phyloP scores from a whole-genome alignment of 1,284 basidiomycete species.

The Polyporus tsugae region DNA sequence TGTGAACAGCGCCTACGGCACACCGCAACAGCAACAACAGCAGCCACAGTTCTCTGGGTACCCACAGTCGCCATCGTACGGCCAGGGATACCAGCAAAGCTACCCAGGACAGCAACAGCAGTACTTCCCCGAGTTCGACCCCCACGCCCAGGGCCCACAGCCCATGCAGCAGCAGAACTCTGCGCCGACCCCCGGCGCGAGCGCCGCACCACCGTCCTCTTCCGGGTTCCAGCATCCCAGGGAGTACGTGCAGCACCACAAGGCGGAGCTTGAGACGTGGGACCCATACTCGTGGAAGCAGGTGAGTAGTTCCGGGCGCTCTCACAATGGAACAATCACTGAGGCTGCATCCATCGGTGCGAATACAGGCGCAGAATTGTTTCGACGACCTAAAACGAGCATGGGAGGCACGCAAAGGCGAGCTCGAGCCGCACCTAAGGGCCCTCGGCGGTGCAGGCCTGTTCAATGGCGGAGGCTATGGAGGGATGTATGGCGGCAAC shows the following conservation, averaged over 20 bases:
- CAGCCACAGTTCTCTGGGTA: slow-evolving; percentile 35
- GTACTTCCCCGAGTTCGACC: slow-evolving; percentile 48
- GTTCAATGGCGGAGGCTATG: slow-evolving; percentile 41
- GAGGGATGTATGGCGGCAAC: slow-evolving; percentile 38
- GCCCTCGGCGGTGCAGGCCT: slow-evolving; percentile 42
- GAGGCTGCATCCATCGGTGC: neutral
- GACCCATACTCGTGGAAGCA: slow-evolving; percentile 50
- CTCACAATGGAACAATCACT: neutral
- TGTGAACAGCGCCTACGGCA: slow-evolving; percentile 31
- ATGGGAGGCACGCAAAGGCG: slow-evolving; percentile 43
- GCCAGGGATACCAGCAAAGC: slow-evolving; percentile 36
- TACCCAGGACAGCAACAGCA: slow-evolving; percentile 37
- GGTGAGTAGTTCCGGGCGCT: slow-evolving; percentile 25
- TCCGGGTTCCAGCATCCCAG: slow-evolving; percentile 42
- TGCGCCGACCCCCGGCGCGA: slow-evolving; percentile 12
- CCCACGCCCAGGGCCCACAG: slow-evolving; percentile 35
- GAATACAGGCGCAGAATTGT: slow-evolving; percentile 40
- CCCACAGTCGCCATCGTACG: slow-evolving; percentile 33
- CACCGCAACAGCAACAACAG: slow-evolving; percentile 34
- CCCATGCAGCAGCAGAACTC: slow-evolving; percentile 13
- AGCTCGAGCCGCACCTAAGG: slow-evolving; percentile 42
- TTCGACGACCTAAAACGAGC: slow-evolving; percentile 46
- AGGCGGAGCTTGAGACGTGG: slow-evolving; percentile 49
- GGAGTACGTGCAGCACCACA: slow-evolving; percentile 46
- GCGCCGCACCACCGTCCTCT: slow-evolving; percentile 11